Percentiles rank a stretch among this genome's conserved stretches.
Conservation (phyloP, 2,329 filamentous ascomycete species). For the Aspergillus piperis region DNA sequence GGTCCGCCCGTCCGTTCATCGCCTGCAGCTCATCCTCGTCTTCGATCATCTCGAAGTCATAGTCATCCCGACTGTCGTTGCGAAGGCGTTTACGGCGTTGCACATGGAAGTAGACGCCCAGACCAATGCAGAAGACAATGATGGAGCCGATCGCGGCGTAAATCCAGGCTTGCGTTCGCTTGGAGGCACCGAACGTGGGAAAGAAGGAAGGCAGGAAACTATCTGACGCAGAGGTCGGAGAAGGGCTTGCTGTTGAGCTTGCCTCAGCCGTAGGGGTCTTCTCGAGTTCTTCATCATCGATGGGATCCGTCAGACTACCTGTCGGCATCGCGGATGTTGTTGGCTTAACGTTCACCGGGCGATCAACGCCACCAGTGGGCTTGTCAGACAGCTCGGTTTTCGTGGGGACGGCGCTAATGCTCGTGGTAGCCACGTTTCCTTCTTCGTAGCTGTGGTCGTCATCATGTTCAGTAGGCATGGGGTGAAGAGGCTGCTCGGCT, state of each 20-base stretch:
- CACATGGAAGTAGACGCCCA: slow-evolving; percentile 79
- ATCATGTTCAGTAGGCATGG: slow-evolving; percentile 79
- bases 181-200: slow-evolving; percentile 85
- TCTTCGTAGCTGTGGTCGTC: slow-evolving; percentile 77
- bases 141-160: slow-evolving; percentile 86
- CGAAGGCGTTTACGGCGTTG: slow-evolving; percentile 74
- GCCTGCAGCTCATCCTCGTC: slow-evolving; percentile 65
- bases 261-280: slow-evolving; percentile 32
- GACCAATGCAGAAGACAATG: slow-evolving; percentile 73
- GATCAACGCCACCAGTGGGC: slow-evolving; percentile 65
- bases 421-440: slow-evolving; percentile 64
- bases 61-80: slow-evolving; percentile 75
- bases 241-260: slow-evolving; percentile 31
- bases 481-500: slow-evolving; percentile 70
- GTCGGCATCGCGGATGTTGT: slow-evolving; percentile 33
- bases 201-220: slow-evolving; percentile 80
- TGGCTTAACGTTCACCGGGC: slow-evolving; percentile 64
- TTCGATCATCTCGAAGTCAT: slow-evolving; percentile 92
- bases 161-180: slow-evolving; percentile 89
- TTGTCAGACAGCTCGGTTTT: slow-evolving; percentile 49
- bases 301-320: slow-evolving; percentile 18
- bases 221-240: slow-evolving; percentile 42
- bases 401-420: slow-evolving; percentile 51
- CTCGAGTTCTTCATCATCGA: slow-evolving; percentile 11
- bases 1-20: slow-evolving; percentile 51